Conservation (phyloP, 164 flowering plant species). For the Vitis rupestris region DNA sequence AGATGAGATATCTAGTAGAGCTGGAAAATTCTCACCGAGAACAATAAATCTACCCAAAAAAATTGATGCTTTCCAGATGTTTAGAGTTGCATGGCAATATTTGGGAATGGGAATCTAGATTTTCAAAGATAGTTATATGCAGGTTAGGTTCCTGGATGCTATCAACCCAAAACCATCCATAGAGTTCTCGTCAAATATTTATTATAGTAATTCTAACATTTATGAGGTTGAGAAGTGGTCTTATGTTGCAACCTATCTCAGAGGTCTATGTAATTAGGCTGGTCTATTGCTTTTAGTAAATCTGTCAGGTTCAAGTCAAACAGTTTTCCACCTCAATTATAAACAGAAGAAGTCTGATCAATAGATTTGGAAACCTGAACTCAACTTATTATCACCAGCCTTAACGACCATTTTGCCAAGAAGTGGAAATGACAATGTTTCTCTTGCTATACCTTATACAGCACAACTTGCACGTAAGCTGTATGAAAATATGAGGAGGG, state of each 20-base stretch:
- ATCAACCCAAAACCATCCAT: not conserved
- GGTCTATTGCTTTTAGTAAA: not conserved
- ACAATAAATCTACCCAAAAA: not conserved
- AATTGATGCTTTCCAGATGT: not conserved
- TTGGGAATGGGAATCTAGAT: not conserved
- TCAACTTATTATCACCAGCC: not conserved
- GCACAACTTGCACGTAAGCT: conserved; percentile 66
- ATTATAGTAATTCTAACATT: too few species aligned
- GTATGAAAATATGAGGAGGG: conserved; percentile 62
- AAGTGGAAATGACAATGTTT: not conserved
- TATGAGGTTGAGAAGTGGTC: too few species aligned
- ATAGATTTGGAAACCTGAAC: not conserved
- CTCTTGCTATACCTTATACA: conserved; percentile 22
- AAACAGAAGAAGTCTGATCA: not conserved
- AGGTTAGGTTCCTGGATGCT: not conserved
- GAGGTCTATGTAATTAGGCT: not conserved
- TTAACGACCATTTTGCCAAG: not conserved
- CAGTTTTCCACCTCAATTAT: not conserved
- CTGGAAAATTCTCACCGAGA: not conserved
- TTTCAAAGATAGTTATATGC: not conserved
- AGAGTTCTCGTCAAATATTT: too few species aligned
- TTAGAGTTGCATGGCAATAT: not conserved
- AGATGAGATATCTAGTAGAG: not conserved
- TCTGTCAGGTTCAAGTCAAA: not conserved
- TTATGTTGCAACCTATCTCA: too few species aligned